Base-by-base conservation (phyloP, 768 basidiomycete genomes). In the Xerocomellus dryophilus region DNA sequence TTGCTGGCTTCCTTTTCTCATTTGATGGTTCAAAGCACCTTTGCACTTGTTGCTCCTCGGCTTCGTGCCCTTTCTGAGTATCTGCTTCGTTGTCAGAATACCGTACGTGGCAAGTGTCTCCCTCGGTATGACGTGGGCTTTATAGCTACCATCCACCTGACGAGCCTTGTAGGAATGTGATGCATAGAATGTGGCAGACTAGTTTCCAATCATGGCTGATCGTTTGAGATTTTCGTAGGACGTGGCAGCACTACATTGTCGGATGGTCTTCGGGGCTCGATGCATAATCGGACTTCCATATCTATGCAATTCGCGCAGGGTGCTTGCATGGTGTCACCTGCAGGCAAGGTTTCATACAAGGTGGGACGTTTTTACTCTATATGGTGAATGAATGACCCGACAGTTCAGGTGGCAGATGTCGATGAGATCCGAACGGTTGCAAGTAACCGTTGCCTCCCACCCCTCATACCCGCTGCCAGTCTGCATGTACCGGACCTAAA, bases 341-440 rank as follows among this genome's bases (percentile, higher is more conserved):
- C 20, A 31, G 2, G 42, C 9, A 39, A 51, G 47, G 38, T 54
- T 49, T n/a, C n/a, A n/a, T 47, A 49, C n/a, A 45, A 39, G 43
- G 43, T 43, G 36, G 12, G 35, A 23, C 34, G 3, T n/a, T 42
- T 44, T 35, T 46, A 12, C 47, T 51, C 36, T 36, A 48, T 56
- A 47, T 41, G 36, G 56, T 8, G 21, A 49, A 61, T 44, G 43
- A 46, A 43, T 50, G 11, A 36, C 53, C n/a, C 14, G 40, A 44
- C 11, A 4, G 18, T 34, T 46, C 35, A 51, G 40, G 23, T 49
- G 43, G 41, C 38, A 51, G 53, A 61, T n/a, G n/a, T n/a, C n/a
- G 57, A 54, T 61, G 53, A 61, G 60, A 59, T 61, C 59, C 51
- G 56, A 42, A 47, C 25, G 17, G 18, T 20, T 53, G 50, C 44